phyloP scores from a whole-genome alignment of 1,139 yeast genomes.

The Taphrina pruni region DNA sequence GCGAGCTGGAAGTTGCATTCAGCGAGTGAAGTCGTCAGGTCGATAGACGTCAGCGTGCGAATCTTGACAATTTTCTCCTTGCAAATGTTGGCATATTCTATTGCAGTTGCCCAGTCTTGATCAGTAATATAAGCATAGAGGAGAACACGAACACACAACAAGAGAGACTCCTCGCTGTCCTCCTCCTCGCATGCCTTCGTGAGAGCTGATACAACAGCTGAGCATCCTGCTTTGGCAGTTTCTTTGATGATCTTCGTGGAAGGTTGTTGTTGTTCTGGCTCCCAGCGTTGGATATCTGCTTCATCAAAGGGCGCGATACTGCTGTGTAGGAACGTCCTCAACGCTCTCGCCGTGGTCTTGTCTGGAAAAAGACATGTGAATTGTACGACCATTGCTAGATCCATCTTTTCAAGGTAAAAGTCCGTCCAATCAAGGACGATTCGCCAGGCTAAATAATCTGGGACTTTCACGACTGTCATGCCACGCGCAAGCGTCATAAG shows the following conservation, averaged over 20 bases:
- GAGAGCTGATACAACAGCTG: background rate
- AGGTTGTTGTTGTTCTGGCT: background rate
- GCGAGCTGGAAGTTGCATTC: conserved; percentile 66
- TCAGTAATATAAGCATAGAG: background rate
- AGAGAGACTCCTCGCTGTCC: background rate
- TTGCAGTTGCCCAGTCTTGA: conserved; percentile 14
- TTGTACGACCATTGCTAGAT: conserved; percentile 57
- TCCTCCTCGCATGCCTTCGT: background rate
- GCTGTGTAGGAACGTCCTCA: conserved; percentile 58
- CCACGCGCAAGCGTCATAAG: conserved; percentile 69
- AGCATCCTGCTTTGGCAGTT: background rate
- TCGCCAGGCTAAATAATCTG: conserved; percentile 72
- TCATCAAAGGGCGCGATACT: conserved; percentile 66
- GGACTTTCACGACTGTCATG: conserved; percentile 70
- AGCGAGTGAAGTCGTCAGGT: background rate
- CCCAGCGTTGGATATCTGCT: conserved; percentile 3
- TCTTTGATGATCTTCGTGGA: background rate
- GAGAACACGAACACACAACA: conserved; percentile 4
- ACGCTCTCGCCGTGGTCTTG: conserved; percentile 67
- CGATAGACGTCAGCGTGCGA: background rate
- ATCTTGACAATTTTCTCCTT: background rate
- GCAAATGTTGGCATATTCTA: conserved; percentile 8
- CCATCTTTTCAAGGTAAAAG: conserved; percentile 60
- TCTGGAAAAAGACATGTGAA: conserved; percentile 65
- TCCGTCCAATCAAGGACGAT: conserved; percentile 80